Base-by-base conservation (phyloP, 768 basidiomycete species). In the Podaxis carcinomalis region DNA sequence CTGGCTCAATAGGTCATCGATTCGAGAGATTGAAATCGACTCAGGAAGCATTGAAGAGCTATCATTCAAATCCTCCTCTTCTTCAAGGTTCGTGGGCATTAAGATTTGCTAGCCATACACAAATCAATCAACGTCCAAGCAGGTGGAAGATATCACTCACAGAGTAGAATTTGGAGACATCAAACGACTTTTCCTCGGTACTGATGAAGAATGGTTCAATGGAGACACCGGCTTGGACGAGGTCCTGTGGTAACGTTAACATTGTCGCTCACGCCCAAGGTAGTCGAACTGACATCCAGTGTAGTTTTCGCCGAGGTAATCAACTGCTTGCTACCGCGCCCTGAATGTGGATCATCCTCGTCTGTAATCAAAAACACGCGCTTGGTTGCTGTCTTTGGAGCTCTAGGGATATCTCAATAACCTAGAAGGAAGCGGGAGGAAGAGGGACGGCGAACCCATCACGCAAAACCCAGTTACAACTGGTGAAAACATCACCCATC, bases 341-440 rank as follows among this genome's bases (percentile, higher is more conserved):
- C 81, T 4, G 82, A 74, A 68, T 83, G 84, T 2, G 94, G 94
- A 65, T 90, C 74, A 66, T 95, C 93, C 65, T 91, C 87, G 69
- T 98, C 90, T 0, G 97, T 98, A 46, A 99, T 90, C 40, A 96
- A 76, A 70, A 98, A 98, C 0, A 98, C 83, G 4, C 95, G 87
- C 69, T 96, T 95, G n/a, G 89, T 87, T 2, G 93, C 92, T 0
- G 87, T 92, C 68, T 95, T 93, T 21, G 88, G 87, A 6, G 92
- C 90, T 10, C 92, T 94, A 62, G 21, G 40, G 56, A 39, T 19
- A 28, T n/a, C 44, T 61, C 42, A 61, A 19, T 40, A 27, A 14
- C 32, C 32, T 47, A 16, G 42, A 16, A 9, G 53, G 4, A 36
- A 32, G 19, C 4, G 16, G 46, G 10, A 28, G 35, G 1, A 27